Conservation (phyloP, 257 asterid species). For the Dorcoceras hygrometricum region DNA sequence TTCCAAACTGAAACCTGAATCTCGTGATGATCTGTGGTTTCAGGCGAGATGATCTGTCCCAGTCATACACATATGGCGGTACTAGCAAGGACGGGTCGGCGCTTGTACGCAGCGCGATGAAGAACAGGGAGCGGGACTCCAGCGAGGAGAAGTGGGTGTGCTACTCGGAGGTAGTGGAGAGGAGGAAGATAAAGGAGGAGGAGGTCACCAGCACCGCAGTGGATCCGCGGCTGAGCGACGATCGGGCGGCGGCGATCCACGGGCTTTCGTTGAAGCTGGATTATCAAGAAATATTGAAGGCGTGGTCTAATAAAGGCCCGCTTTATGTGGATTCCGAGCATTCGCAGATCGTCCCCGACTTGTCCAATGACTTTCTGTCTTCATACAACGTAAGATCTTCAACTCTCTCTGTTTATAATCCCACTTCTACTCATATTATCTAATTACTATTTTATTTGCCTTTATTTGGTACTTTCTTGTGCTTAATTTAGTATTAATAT, state of each 20-base stretch:
- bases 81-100: conserved; percentile 41
- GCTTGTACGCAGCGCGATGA: conserved; percentile 72
- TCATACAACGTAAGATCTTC: conserved; percentile 37
- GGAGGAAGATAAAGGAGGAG: conserved; percentile 64
- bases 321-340: conserved; percentile 47
- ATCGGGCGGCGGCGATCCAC: conserved; percentile 22
- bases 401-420: no score
- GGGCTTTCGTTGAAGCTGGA: conserved; percentile 77
- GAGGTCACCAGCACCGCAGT: conserved; percentile 79
- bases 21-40: background rate
- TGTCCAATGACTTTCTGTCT: conserved; percentile 33
- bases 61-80: conserved; percentile 43
- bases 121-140: conserved; percentile 62
- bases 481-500: no score
- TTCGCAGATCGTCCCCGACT: conserved; percentile 70
- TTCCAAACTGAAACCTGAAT: no score
- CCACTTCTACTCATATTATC: no score
- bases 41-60: conserved; percentile 37
- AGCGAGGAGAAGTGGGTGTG: conserved; percentile 84
- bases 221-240: conserved; percentile 28
- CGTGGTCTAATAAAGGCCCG: conserved; percentile 84
- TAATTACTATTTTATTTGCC: no score
- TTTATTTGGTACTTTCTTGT: no score
- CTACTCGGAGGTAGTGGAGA: conserved; percentile 83
- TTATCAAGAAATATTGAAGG: conserved; percentile 72